Percentiles rank a stretch among this genome's conserved stretches.
These are phyloP conservation scores for Lodderomyces orthopsilosis DNA, from an alignment of 1,139 yeast genomes.

Conservation along the genomic window DNA sequence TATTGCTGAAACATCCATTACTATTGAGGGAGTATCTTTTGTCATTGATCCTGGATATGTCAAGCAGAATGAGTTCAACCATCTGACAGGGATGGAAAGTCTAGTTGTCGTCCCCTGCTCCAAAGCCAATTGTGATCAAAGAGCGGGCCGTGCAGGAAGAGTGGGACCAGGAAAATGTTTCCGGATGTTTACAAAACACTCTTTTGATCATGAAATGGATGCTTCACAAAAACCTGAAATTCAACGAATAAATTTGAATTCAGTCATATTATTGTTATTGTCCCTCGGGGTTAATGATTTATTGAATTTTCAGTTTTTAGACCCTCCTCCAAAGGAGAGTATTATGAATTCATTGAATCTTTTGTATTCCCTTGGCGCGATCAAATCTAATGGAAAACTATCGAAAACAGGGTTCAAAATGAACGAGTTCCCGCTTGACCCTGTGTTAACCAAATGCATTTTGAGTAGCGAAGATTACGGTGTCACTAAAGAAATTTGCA, in stretches of 20 bases:
- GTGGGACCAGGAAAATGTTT: conserved; percentile 96
- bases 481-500: conserved; percentile 63
- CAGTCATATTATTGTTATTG: conserved; percentile 69
- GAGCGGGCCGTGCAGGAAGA: conserved; percentile 98
- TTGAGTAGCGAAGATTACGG: conserved; percentile 58
- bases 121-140: conserved; percentile 89
- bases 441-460: conserved; percentile 78
- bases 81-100: conserved; percentile 87
- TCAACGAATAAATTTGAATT: conserved; percentile 71
- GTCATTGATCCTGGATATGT: conserved; percentile 95
- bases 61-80: conserved; percentile 79
- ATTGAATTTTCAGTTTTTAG: conserved; percentile 83
- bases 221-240: conserved; percentile 87
- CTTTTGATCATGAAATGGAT: conserved; percentile 75
- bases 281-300: conserved; percentile 83
- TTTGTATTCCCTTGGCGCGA: conserved; percentile 82
- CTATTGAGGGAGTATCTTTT: conserved; percentile 85
- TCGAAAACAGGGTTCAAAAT: conserved; percentile 78
- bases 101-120: conserved; percentile 85
- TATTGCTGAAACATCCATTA: conserved; percentile 94
- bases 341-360: conserved; percentile 75
- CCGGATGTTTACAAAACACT: conserved; percentile 82
- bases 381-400: conserved; percentile 74
- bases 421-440: conserved; percentile 93
- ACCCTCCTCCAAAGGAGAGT: conserved; percentile 73